Evolutionary conservation across 2,329 filamentous ascomycete genomes (phyloP).

Genomic region (Xylaria sp.): DNA sequence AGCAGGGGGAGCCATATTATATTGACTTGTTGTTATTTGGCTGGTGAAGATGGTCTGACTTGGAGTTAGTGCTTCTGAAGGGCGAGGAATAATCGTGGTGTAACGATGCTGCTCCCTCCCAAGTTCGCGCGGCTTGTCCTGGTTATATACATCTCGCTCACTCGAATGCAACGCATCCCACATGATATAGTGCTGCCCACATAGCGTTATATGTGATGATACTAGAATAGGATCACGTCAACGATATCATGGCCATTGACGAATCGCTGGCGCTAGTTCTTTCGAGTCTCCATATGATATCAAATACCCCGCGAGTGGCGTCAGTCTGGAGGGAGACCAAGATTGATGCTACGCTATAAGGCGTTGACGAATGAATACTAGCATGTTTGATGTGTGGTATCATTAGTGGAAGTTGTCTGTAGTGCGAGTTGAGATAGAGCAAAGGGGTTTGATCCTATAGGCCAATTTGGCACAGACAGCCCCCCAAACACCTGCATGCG

Average conservation of each 20-base stretch:
- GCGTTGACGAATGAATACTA: slow-evolving; percentile 10
- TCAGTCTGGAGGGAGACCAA: slow-evolving; percentile 10
- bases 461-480: too few relatives aligned
- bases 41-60: not conserved
- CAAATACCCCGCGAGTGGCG: slow-evolving; percentile 27
- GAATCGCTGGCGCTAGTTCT: slow-evolving; percentile 15
- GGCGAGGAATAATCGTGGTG: not conserved
- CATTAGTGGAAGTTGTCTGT: too few relatives aligned
- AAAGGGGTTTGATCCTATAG: too few relatives aligned
- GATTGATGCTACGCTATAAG: slow-evolving; percentile 3
- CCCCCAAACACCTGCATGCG: too few relatives aligned
- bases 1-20: slow-evolving; percentile 23
- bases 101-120: not conserved
- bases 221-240: slow-evolving; percentile 19
- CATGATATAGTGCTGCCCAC: slow-evolving; percentile 6
- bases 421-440: too few relatives aligned
- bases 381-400: not conserved
- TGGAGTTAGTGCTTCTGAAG: not conserved
- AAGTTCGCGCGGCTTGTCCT: too few relatives aligned
- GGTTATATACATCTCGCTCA: too few relatives aligned
- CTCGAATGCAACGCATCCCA: not conserved
- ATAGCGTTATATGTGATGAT: slow-evolving; percentile 13
- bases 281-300: slow-evolving; percentile 21
- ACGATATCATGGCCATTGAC: slow-evolving; percentile 13
- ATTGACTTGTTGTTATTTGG: too few relatives aligned